Conservation (phyloP, 1,284 basidiomycete species). For the Malassezia sp. region DNA sequence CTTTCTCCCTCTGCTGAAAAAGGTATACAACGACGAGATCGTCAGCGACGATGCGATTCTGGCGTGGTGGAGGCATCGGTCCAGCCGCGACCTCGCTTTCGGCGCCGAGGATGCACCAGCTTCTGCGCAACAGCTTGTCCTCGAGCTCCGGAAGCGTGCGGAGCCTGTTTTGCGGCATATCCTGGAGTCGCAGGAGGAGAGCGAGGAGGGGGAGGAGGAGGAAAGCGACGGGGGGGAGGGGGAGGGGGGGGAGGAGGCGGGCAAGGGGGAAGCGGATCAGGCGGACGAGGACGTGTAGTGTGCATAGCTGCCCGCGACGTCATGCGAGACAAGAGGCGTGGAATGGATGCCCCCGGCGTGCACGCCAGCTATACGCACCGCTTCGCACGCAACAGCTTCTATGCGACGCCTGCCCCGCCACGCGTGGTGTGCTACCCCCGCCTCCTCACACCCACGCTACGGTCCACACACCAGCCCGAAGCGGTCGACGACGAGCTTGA, state of each 20-base stretch:
- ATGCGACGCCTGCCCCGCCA: too few relatives aligned
- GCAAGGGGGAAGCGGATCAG: slow-evolving; percentile 19
- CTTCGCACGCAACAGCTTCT: too few relatives aligned
- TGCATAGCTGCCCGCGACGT: neutral
- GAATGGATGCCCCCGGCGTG: too few relatives aligned
- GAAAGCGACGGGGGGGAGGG: too few relatives aligned
- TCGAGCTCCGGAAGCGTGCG: slow-evolving; percentile 44
- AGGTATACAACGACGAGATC: slow-evolving; percentile 49
- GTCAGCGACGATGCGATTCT: slow-evolving; percentile 48
- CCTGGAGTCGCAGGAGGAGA: slow-evolving; percentile 44
- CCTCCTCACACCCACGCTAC: too few relatives aligned
- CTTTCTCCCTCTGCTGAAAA: slow-evolving; percentile 47
- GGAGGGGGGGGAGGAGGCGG: too few relatives aligned
- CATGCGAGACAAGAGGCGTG: too few relatives aligned
- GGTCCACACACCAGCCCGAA: slow-evolving; percentile 1
- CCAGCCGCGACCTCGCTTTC: slow-evolving; percentile 8
- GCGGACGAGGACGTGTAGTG: slow-evolving; percentile 20
- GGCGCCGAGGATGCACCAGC: slow-evolving; percentile 7
- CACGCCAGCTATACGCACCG: too few relatives aligned
- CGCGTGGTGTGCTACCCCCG: too few relatives aligned
- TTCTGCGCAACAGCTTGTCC: slow-evolving; percentile 31
- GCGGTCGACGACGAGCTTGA: slow-evolving; percentile 16
- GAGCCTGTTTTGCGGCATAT: slow-evolving; percentile 47
- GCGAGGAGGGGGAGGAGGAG: slow-evolving; percentile 39
- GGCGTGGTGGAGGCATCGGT: slow-evolving; percentile 46